Conservation (phyloP, 2,329 filamentous ascomycete genomes). For the Paracorniculantispora psalliotae region DNA sequence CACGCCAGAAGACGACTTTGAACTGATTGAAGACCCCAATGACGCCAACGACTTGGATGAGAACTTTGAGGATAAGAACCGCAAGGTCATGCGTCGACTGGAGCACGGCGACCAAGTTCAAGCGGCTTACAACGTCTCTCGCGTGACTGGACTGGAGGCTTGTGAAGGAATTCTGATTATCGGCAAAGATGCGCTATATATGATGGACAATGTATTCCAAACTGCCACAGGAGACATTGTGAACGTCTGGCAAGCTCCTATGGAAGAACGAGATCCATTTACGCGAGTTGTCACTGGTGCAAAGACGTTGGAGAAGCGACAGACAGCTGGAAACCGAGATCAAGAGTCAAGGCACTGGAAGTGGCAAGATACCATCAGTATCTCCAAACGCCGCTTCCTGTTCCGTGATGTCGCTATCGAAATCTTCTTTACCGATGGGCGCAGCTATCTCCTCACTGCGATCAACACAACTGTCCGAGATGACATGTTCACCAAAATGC, state of each 20-base stretch:
- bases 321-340: constrained; percentile 51
- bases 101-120: constrained; percentile 89
- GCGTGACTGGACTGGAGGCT: constrained; percentile 88
- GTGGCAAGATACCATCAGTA: constrained; percentile 90
- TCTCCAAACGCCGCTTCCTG: constrained; percentile 91
- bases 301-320: constrained; percentile 56
- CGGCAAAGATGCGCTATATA: constrained; percentile 85
- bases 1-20: constrained; percentile 81
- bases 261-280: constrained; percentile 90
- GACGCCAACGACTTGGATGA: constrained; percentile 69
- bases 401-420: constrained; percentile 97
- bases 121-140: constrained; percentile 90
- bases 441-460: constrained; percentile 87
- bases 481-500: constrained; percentile 72
- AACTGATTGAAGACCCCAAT: constrained; percentile 90
- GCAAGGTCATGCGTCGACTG: constrained; percentile 92
- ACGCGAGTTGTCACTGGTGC: constrained; percentile 82
- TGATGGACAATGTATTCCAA: constrained; percentile 96
- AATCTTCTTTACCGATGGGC: constrained; percentile 93
- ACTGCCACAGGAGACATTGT: constrained; percentile 93
- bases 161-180: constrained; percentile 91
- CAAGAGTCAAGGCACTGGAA: constrained; percentile 88
- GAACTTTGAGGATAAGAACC: constrained; percentile 93
- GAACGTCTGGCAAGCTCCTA: constrained; percentile 88
- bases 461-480: constrained; percentile 70